Conservation (phyloP, 2,329 filamentous ascomycete species). For the Trichoderma citrinoviride region DNA sequence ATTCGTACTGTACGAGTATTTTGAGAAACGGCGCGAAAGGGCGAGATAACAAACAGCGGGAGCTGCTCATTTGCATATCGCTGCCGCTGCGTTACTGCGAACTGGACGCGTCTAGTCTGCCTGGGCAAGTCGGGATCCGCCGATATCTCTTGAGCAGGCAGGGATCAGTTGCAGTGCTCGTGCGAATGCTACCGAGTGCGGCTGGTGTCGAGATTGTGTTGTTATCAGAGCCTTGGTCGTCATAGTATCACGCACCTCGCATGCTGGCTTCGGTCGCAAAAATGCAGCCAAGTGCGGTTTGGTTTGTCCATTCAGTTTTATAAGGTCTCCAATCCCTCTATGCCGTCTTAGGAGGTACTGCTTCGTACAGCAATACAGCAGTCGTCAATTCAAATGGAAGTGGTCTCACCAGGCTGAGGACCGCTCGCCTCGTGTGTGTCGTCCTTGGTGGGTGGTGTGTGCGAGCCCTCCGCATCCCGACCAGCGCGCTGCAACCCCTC, state of each 20-base stretch:
- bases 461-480: neutral
- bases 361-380: too few species aligned
- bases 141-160: neutral
- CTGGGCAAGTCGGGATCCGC: neutral
- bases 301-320: neutral
- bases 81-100: neutral
- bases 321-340: too few species aligned
- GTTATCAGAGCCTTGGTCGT: too few species aligned
- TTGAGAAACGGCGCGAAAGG: neutral
- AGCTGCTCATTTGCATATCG: neutral
- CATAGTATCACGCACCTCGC: too few species aligned
- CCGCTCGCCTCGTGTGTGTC: neutral
- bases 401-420: neutral
- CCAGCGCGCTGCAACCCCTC: neutral
- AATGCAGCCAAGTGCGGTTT: neutral
- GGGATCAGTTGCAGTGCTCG: too few species aligned
- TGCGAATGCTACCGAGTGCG: too few species aligned
- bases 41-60: neutral
- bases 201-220: too few species aligned
- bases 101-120: neutral
- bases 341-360: too few species aligned
- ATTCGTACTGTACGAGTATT: neutral
- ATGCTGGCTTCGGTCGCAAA: neutral
- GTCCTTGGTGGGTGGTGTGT: neutral
- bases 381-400: neutral